Evolutionary conservation across 345 rosid genomes (phyloP), one percentile per base, ranked within the genome.

Genomic region (Lepidium sativum): DNA sequence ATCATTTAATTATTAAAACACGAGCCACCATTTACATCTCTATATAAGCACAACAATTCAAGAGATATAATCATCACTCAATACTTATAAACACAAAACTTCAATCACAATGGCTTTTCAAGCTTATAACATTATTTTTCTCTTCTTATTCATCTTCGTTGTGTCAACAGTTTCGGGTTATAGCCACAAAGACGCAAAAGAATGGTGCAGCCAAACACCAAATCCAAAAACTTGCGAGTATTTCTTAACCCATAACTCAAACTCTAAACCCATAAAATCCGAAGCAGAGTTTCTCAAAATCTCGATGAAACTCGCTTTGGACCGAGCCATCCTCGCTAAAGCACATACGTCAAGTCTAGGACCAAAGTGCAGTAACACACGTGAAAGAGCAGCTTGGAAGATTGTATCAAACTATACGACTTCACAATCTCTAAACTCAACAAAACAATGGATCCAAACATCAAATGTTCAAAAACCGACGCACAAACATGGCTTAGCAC

Each of bases 401-500:
- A 88, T 64, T 88, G 96, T 66, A 17, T 84, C 10, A 48, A 64
- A 29, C 81, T 88, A 66, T 88, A 86, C 16, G 80, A 84, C 37
- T 37, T 65, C 9, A 77, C 83, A 25, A 59, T 77, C 48, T 71
- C 38, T 12, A 80, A 81, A 8, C 79, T 94, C 60, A 90, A 87
- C 77, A 60, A 75, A 53, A 84, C 99, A 1, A 37, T 80, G 1
- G 76, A 70, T 50, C 67, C 83, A 10, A 27, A 21, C 63, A 31
- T 69, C 18, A 84, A 74, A 23, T 80, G 91, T 80, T 79, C 86
- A 52, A 72, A 80, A 42, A 75, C 70, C 37, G 99, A 90, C 31
- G 51, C 80, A 0, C 96, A 90, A 50, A 89, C 99, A 16, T 94
- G 99, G 97, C 90, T 94, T 53, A 90, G 99, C 73, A 65, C 92